Base-by-base conservation (phyloP, 2,329 filamentous ascomycete species). In the Colletotrichum eleusines region DNA sequence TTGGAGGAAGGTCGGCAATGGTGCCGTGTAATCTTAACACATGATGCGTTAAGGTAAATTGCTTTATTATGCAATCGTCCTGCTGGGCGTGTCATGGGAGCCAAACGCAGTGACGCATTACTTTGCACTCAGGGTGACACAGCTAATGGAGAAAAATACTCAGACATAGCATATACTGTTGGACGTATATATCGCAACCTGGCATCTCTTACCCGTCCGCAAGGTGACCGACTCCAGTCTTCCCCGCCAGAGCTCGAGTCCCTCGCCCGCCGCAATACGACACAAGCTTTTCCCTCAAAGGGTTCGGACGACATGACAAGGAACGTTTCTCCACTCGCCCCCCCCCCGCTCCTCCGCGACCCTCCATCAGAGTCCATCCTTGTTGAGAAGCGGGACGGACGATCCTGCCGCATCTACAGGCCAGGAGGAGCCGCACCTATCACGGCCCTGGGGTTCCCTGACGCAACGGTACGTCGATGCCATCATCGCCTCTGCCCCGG, bases 271-370 rank as follows among this genome's bases (percentile, higher is more conserved):
- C 16, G 4, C 14, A 6, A n/a, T 2, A 54, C 9, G 1, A 9
- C 1, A 14, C 28, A 9, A 54, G 18, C 20, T 20, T 35, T 54
- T 38, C 31, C 31, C 23, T 23, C 5, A n/a, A n/a, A n/a, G n/a
- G n/a, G n/a, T n/a, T n/a, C n/a, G n/a, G n/a, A 33, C 26, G 33
- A 23, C 33, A 38, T 38, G 33, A 23, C 20, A 8, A 35, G 9
- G 4, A 3, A 18, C 14, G 8, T 5, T 50, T 18, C 58, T 23
- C 58, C 58, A 38, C 58, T 35, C 9, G n/a, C 58, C 38, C 58
- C 58, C 58, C 28, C 38, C 58, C 58, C 42, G 58, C 58, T 48
- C 50, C 58, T 35, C 58, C 58, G 58, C 44, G 26, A 50, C 28
- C 42, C 28, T n/a, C 5, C 23, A 26, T 9, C 42, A 42, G 9